A percentile compares a stretch with the other conserved stretches of the same genome.
phyloP scores from a whole-genome alignment of 2,329 filamentous ascomycete genomes.

The Venturia pyrina region DNA sequence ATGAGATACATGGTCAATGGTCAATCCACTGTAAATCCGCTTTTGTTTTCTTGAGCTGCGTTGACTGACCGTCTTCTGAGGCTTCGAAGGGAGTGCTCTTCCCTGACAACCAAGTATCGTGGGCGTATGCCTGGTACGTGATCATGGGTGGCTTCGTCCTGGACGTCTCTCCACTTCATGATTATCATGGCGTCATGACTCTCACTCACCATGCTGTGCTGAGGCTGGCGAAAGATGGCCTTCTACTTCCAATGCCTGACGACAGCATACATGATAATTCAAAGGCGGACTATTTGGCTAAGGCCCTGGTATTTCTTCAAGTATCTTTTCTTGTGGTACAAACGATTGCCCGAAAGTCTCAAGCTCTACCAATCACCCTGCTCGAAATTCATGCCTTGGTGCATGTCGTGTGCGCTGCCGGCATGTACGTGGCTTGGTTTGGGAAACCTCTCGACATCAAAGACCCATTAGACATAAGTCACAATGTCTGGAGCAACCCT shows the following conservation, averaged over 20 bases:
- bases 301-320: conserved; percentile 27
- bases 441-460: conserved; percentile 24
- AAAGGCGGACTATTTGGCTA: conserved; percentile 18
- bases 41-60: not conserved
- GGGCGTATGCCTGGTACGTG: conserved; percentile 17
- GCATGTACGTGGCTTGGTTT: conserved; percentile 26
- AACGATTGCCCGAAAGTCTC: conserved; percentile 22
- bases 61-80: not conserved
- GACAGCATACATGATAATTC: conserved; percentile 17
- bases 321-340: conserved; percentile 30
- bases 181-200: conserved; percentile 13
- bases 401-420: conserved; percentile 26
- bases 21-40: not conserved
- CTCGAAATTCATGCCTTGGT: conserved; percentile 28
- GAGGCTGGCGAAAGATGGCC: conserved; percentile 15
- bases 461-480: conserved; percentile 12
- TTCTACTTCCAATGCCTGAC: conserved; percentile 15
- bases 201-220: conserved; percentile 15
- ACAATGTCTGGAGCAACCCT: not conserved
- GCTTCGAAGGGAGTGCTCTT: not conserved
- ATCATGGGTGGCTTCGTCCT: conserved; percentile 15
- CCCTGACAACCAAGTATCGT: conserved; percentile 7
- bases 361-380: conserved; percentile 27
- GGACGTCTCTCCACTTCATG: not conserved
- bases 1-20: not conserved